These are phyloP conservation scores for Colletotrichum cereale DNA, from an alignment of 2,329 filamentous ascomycete species.

Conservation along the genomic window DNA sequence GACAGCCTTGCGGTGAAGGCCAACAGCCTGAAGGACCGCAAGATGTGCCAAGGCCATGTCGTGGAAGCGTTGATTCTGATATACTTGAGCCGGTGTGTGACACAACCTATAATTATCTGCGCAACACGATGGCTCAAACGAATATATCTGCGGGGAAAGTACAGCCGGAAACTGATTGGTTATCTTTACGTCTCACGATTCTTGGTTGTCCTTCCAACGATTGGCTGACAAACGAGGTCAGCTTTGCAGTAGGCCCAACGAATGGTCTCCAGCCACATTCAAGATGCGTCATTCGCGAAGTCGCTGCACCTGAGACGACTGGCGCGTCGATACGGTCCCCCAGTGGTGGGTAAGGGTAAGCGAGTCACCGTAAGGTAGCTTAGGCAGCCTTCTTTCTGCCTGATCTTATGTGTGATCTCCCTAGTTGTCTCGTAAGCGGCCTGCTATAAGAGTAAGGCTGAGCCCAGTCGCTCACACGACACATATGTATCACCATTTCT, in stretches of 20 bases:
- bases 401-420: not conserved
- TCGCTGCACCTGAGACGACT: not conserved
- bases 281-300: not conserved
- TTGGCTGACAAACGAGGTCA: not conserved
- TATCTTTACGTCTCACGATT: not conserved
- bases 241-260: not conserved
- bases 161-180: not conserved
- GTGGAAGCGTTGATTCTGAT: not conserved
- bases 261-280: slow-evolving; percentile 1
- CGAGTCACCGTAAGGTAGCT: not conserved
- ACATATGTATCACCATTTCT: no score
- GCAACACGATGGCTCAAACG: no score
- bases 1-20: not conserved
- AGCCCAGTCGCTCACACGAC: not conserved
- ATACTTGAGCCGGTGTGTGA: not conserved
- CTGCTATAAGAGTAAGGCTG: not conserved
- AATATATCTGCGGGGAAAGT: not conserved
- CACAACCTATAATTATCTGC: not conserved
- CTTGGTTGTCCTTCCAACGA: not conserved
- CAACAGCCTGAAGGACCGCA: not conserved
- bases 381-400: slow-evolving; percentile 23
- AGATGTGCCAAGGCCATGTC: not conserved
- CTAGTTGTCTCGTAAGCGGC: not conserved
- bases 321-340: not conserved
- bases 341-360: not conserved